Percentiles rank a stretch among this genome's conserved stretches.
Evolutionary conservation across 108 stramenopile species (phyloP).

Genomic region (Fragilariopsis cylindrus): DNA sequence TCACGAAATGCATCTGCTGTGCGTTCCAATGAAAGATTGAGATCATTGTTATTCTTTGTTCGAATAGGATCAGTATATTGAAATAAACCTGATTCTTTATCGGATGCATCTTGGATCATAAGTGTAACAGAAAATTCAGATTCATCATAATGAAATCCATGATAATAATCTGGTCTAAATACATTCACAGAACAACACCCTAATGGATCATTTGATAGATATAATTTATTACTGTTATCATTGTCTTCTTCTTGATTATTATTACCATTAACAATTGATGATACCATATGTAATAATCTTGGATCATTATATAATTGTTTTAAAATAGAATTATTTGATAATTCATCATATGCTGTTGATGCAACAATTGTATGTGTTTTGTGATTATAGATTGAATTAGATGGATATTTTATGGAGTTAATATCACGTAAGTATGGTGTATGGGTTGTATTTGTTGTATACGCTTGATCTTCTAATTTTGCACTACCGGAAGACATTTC

Average conservation of each 20-base stretch:
- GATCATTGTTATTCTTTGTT: constrained; percentile 7
- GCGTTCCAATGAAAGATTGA: constrained; percentile 22
- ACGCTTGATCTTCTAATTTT: constrained; percentile 28
- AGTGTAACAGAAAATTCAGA: constrained; percentile 53
- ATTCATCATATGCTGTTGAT: constrained; percentile 46
- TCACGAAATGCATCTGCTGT: constrained; percentile 17
- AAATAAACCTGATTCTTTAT: constrained; percentile 37
- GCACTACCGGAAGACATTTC: constrained; percentile 4
- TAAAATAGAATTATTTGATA: constrained; percentile 20
- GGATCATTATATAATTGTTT: constrained; percentile 35
- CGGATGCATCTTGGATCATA: constrained; percentile 42
- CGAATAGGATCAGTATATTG: constrained; percentile 54
- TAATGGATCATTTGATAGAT: constrained; percentile 45
- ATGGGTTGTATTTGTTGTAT: constrained; percentile 39
- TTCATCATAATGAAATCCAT: constrained; percentile 58
- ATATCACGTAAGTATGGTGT: constrained; percentile 27
- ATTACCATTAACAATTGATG: constrained; percentile 9
- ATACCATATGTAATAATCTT: constrained; percentile 27
- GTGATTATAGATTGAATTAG: constrained; percentile 37
- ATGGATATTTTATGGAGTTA: background rate
- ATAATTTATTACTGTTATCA: constrained; percentile 10
- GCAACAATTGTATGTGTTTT: constrained; percentile 47
- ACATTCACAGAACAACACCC: constrained; percentile 54
- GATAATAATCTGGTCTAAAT: constrained; percentile 37
- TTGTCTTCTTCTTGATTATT: background rate